phyloP scores from a whole-genome alignment of 2,329 filamentous ascomycete species.

The Colletotrichum sidae region DNA sequence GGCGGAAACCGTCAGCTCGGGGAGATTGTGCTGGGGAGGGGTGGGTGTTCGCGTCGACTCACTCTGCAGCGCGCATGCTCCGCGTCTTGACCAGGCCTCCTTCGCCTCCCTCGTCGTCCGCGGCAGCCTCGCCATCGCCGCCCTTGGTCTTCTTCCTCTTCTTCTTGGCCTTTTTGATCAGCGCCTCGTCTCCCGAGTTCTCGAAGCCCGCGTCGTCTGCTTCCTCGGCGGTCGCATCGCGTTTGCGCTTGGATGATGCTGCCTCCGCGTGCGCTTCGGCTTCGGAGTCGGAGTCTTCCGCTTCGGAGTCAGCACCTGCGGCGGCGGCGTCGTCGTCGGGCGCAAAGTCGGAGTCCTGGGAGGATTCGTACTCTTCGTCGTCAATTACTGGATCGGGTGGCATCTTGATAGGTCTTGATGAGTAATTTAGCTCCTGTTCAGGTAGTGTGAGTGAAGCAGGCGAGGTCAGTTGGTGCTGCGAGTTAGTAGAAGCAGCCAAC shows the following conservation, averaged over 20 bases:
- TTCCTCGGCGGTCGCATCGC: constrained; percentile 44
- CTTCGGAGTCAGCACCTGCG: constrained; percentile 58
- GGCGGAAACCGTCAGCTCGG: not conserved
- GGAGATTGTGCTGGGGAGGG: not conserved
- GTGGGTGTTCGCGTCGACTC: constrained; percentile 42
- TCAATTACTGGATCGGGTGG: constrained; percentile 53
- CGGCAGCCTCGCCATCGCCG: constrained; percentile 46
- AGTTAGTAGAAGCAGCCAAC: too few species aligned
- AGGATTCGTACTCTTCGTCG: constrained; percentile 71
- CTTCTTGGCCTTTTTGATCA: constrained; percentile 71
- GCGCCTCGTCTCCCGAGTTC: constrained; percentile 79
- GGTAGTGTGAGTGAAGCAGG: too few species aligned
- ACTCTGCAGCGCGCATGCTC: constrained; percentile 75
- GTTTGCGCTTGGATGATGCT: constrained; percentile 48
- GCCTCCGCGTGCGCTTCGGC: constrained; percentile 44
- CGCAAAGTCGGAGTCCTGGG: constrained; percentile 80
- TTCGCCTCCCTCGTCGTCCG: constrained; percentile 68
- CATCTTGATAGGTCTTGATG: constrained; percentile 50
- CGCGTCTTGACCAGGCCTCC: constrained; percentile 79
- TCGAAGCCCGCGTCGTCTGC: constrained; percentile 64
- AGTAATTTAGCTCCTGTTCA: too few species aligned
- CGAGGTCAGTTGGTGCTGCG: too few species aligned
- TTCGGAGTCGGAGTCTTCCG: constrained; percentile 62
- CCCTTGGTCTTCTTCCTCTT: constrained; percentile 57
- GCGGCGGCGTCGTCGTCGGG: constrained; percentile 60